Evolutionary conservation across 1,284 basidiomycete species (phyloP).

Genomic region (Austroboletus niveus): DNA sequence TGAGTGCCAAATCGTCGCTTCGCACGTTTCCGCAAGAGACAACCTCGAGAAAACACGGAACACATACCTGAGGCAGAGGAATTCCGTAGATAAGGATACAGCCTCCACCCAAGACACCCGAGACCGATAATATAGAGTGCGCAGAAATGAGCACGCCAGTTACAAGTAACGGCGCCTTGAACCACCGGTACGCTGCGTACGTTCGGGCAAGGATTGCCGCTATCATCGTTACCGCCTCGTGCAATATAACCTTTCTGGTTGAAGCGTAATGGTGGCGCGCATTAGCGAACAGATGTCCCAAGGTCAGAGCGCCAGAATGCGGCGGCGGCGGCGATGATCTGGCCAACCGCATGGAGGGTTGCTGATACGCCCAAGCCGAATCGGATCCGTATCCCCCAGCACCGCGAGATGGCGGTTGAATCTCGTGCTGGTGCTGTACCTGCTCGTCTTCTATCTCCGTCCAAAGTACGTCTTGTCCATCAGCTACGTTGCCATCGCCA

Average conservation of each 20-base stretch:
- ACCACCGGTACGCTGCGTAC: slow-evolving; percentile 12
- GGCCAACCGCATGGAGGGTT: not conserved
- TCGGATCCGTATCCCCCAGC: slow-evolving; percentile 8
- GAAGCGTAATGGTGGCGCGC: not conserved
- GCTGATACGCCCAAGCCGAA: not conserved
- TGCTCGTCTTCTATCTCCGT: not conserved
- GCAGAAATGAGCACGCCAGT: slow-evolving; percentile 1
- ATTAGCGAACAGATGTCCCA: not conserved
- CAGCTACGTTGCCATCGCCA: not conserved
- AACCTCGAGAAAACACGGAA: not conserved
- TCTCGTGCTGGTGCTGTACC: not conserved
- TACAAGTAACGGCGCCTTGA: slow-evolving; percentile 4
- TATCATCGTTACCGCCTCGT: not conserved
- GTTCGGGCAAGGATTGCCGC: not conserved
- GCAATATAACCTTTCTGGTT: not conserved
- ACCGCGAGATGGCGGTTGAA: not conserved
- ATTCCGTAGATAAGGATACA: not conserved
- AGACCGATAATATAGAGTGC: not conserved
- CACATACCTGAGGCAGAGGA: slow-evolving; percentile 8
- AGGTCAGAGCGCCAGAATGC: not conserved
- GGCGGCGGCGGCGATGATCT: not conserved
- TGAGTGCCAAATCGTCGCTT: not conserved
- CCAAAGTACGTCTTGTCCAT: no score
- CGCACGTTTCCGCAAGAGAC: no score
- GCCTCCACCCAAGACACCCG: not conserved